A percentile compares a stretch with the other conserved stretches of the same genome.
Evolutionary conservation across 192 early-diverging fungal species (phyloP).

Genomic region (Piromyces sp.): DNA sequence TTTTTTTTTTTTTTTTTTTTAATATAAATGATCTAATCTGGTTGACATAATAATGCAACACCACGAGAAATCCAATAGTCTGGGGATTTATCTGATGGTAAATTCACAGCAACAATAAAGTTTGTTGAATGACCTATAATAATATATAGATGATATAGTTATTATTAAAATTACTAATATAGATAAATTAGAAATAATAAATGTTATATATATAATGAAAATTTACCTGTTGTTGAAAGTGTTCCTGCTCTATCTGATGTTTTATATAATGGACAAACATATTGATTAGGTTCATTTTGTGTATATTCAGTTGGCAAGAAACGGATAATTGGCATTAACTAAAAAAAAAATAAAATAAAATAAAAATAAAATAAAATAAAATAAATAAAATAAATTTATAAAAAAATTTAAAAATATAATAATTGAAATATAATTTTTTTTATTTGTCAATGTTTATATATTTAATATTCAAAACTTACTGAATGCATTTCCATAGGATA

Average conservation of each 20-base stretch:
- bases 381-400: neutral
- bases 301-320: constrained; percentile 29
- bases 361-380: neutral
- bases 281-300: constrained; percentile 10
- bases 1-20: too few species aligned
- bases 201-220: neutral
- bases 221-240: constrained; percentile 27
- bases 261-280: constrained; percentile 41
- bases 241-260: constrained; percentile 40
- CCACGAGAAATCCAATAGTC: constrained; percentile 47
- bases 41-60: constrained; percentile 2
- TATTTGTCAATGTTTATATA: too few species aligned
- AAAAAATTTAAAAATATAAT: too few species aligned
- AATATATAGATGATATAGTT: too few species aligned
- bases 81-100: constrained; percentile 28
- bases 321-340: constrained; percentile 35
- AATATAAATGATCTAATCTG: neutral
- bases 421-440: too few species aligned
- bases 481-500: constrained; percentile 50
- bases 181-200: too few species aligned
- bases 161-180: too few species aligned
- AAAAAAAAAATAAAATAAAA: neutral
- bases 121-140: constrained; percentile 31
- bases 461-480: constrained; percentile 8
- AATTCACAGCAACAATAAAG: constrained; percentile 29